Percentiles rank a stretch among this genome's conserved stretches.
phyloP scores from a whole-genome alignment of 1,284 basidiomycete genomes.

The Clitocybe nebularis region DNA sequence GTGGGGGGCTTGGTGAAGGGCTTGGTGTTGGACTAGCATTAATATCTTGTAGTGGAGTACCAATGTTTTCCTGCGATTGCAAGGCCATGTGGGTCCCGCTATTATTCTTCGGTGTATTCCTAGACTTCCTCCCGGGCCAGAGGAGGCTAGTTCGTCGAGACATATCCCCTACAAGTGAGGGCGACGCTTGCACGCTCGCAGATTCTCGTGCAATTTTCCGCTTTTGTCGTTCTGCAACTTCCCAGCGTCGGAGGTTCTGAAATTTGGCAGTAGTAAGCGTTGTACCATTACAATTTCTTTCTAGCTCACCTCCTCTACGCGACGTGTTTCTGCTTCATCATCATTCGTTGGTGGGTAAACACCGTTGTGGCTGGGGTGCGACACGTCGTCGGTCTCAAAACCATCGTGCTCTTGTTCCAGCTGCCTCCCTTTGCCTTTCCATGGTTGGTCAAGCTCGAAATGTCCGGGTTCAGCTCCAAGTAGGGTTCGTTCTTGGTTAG shows the following conservation, averaged over 20 bases:
- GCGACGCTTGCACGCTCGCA: slow-evolving; percentile 19
- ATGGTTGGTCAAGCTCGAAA: slow-evolving; percentile 13
- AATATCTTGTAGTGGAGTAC: slow-evolving; percentile 51
- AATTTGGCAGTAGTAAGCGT: too few species aligned
- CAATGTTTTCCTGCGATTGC: slow-evolving; percentile 44
- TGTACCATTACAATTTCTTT: too few species aligned
- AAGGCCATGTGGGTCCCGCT: slow-evolving; percentile 39
- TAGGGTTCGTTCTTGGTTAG: slow-evolving; percentile 22
- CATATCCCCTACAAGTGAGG: slow-evolving; percentile 52
- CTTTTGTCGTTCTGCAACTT: slow-evolving; percentile 64
- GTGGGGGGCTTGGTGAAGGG: slow-evolving; percentile 37
- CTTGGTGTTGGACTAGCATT: slow-evolving; percentile 32
- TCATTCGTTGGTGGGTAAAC: slow-evolving; percentile 66
- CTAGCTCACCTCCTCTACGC: slow-evolving; percentile 59
- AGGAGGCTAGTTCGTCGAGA: slow-evolving; percentile 54
- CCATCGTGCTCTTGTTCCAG: slow-evolving; percentile 20
- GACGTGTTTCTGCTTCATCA: slow-evolving; percentile 59
- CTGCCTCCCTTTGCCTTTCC: slow-evolving; percentile 14
- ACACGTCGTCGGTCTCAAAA: slow-evolving; percentile 25
- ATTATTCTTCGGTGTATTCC: slow-evolving; percentile 31
- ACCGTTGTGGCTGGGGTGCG: slow-evolving; percentile 23
- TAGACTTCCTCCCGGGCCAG: slow-evolving; percentile 33
- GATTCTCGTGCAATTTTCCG: slow-evolving; percentile 63
- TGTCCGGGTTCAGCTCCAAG: slow-evolving; percentile 27
- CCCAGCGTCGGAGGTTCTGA: slow-evolving; percentile 72